These are phyloP conservation scores for Skeletonema marinoi DNA, from an alignment of 108 stramenopile species.

Conservation along the genomic window DNA sequence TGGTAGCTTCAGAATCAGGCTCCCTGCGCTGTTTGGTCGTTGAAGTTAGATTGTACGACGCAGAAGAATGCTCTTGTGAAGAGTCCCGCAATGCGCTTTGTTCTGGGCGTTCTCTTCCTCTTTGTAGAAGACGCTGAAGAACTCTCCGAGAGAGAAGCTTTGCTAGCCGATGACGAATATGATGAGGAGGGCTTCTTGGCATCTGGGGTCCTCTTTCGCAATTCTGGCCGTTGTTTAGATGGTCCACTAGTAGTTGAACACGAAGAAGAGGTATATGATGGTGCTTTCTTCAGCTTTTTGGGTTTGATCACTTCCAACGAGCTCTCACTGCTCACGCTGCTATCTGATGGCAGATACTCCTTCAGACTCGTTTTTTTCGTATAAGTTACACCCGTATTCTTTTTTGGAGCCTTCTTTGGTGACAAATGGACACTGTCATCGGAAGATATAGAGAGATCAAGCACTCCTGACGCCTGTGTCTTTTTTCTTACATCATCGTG, in stretches of 20 bases:
- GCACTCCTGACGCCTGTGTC: background rate
- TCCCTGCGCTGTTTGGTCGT: background rate
- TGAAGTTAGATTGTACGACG: background rate
- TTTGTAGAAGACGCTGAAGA: too few relatives aligned
- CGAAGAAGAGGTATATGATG: background rate
- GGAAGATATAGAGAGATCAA: slow-evolving; percentile 7
- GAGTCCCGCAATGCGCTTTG: background rate
- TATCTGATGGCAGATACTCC: background rate
- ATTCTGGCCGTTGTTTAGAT: background rate
- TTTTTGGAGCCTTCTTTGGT: slow-evolving; percentile 2
- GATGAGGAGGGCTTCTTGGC: background rate
- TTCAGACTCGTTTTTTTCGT: too few relatives aligned
- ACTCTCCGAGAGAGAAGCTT: too few relatives aligned
- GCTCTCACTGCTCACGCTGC: background rate
- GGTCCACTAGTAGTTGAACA: background rate
- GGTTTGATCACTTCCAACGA: background rate
- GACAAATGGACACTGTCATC: background rate
- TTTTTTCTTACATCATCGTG: background rate
- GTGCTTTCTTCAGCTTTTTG: background rate
- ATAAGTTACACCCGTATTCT: background rate
- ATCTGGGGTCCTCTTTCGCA: background rate
- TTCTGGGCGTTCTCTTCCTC: background rate
- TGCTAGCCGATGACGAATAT: background rate
- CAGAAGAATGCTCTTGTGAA: background rate
- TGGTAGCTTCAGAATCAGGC: too few relatives aligned